Base-by-base conservation (phyloP, 2,329 filamentous ascomycete genomes). In the Neoascochyta sp. region DNA sequence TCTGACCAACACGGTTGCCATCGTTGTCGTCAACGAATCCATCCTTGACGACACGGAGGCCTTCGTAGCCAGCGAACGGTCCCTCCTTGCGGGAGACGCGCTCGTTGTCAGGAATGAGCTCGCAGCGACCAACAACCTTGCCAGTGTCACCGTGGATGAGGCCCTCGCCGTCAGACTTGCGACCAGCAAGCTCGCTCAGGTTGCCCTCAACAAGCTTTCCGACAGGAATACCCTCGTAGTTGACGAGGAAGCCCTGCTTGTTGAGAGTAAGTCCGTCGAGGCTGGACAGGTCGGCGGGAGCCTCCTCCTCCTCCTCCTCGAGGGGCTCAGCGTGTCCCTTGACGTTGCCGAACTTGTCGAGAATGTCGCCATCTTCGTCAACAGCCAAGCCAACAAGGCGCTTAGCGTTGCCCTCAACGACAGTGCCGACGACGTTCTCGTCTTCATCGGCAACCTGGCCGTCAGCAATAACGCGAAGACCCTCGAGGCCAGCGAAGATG, bases 21-120 rank as follows among this genome's bases (percentile, higher is more conserved):
- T 94, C 73, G 74, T 81, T 60, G 77, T 95, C 74, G 70, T 94
- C 73, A 22, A 86, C 70, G 38, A 78, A 81, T 29, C 81, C 81
- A 22, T 83, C 80, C 61, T 82, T 83, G 58, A 72, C 72, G 17
- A 86, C 78, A 5, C 74, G 80, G 39, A 79, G 75, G 27, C 77
- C 78, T 22, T 73, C 66, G 13, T 82, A 74, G 47, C 82, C 80
- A 9, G 79, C 74, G 53, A 86, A 86, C 9, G 80, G 78, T 1
- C 81, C 81, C 41, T 85, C 81, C 12, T 71, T 63, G 42, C 69
- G 70, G 36, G 63, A 66, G 39, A 76, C 73, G 24, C 71, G 71
- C 56, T 78, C 72, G 32, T 71, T 68, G 29, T 74, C 67, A 7
- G 75, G 75, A 22, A 78, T 75, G 16, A 77, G 64, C 48, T 78